These are phyloP conservation scores for Entrophospora sp. DNA, from an alignment of 192 early-diverging fungal species.

Conservation along the genomic window DNA sequence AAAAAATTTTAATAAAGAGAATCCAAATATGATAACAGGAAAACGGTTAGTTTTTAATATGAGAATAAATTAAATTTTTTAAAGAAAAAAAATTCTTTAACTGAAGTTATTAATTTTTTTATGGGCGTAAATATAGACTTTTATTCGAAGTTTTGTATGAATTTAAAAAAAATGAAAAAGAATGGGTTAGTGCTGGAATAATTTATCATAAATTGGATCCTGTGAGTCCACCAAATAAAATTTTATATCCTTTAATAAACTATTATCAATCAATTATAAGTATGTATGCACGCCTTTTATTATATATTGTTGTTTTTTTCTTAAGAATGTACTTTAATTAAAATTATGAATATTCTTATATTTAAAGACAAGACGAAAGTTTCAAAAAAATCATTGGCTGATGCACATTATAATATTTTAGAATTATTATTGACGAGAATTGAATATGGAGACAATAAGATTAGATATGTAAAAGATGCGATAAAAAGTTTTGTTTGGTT, in stretches of 20 bases:
- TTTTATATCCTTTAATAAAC: not conserved
- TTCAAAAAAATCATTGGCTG: not conserved
- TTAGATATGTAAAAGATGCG: not conserved
- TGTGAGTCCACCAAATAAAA: not conserved
- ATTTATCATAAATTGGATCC: constrained; percentile 15
- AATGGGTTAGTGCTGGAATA: constrained; percentile 7
- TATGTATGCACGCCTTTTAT: not conserved
- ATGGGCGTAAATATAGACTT: not conserved
- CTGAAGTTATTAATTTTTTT: too few species aligned
- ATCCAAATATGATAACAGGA: not conserved
- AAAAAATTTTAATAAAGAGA: not conserved
- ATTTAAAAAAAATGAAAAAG: not conserved
- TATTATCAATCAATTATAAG: not conserved
- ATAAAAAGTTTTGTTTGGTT: not conserved
- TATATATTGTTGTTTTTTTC: not conserved
- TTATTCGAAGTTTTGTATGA: not conserved
- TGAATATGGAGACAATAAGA: constrained; percentile 11
- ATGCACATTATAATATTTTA: not conserved
- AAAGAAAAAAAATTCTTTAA: too few species aligned
- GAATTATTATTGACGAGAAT: constrained; percentile 12
- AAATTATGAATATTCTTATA: not conserved
- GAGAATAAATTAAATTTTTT: too few species aligned
- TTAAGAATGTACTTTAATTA: not conserved
- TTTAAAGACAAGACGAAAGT: not conserved
- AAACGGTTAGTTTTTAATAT: too few species aligned